These are phyloP conservation scores for Debaryomyces singareniensis DNA, from an alignment of 1,139 yeast genomes.

Conservation along the genomic window DNA sequence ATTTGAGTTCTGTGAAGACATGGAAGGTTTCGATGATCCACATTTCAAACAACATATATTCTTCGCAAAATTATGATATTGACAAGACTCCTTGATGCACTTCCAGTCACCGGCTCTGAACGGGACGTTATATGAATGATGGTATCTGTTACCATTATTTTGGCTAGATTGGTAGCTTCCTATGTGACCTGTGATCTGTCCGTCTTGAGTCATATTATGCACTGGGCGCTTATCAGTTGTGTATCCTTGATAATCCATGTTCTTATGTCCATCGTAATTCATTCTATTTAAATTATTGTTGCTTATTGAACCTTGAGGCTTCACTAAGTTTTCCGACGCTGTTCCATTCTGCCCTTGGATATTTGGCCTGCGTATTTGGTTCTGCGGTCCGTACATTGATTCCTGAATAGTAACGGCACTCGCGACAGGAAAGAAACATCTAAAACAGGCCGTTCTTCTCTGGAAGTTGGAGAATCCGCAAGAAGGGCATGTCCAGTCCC, in stretches of 20 bases:
- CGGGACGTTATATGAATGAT: constrained; percentile 53
- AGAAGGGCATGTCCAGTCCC: constrained; percentile 96
- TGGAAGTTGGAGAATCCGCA: constrained; percentile 96
- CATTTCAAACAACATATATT: constrained; percentile 83
- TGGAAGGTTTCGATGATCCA: constrained; percentile 62
- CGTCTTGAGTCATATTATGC: constrained; percentile 9
- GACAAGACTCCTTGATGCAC: constrained; percentile 70
- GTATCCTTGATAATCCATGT: constrained; percentile 3
- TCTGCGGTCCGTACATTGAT: constrained; percentile 15
- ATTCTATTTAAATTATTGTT: constrained; percentile 4
- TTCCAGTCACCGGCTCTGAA: constrained; percentile 98
- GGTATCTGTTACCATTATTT: constrained; percentile 11
- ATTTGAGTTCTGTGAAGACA: neutral
- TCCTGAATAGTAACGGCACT: constrained; percentile 63
- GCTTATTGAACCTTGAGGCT: constrained; percentile 11
- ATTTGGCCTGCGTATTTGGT: constrained; percentile 5
- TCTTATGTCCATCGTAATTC: constrained; percentile 2
- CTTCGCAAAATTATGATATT: constrained; percentile 91
- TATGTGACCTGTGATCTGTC: constrained; percentile 4
- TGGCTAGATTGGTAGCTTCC: constrained; percentile 9
- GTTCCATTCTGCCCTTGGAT: constrained; percentile 8
- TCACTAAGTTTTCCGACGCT: constrained; percentile 8
- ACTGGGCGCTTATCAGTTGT: constrained; percentile 5
- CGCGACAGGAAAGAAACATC: constrained; percentile 87
- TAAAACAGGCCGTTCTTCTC: constrained; percentile 87